Conservation (phyloP, 768 basidiomycete species). For the Mycena metata region DNA sequence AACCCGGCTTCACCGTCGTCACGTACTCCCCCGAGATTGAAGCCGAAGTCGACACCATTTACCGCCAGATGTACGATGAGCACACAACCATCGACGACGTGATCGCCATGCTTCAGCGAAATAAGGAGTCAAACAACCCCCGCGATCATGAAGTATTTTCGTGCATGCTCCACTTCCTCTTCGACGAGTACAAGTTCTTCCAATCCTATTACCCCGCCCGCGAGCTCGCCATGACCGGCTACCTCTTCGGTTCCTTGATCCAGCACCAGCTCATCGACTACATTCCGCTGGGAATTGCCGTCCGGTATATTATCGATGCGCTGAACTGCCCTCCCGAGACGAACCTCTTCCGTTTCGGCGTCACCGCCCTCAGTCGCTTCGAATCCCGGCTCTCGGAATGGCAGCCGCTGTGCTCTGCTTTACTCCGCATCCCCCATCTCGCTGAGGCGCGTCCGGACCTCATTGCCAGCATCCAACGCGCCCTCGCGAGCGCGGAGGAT, state of each 20-base stretch:
- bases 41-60: slow-evolving; percentile 93
- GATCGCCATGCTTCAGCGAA: slow-evolving; percentile 86
- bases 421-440: slow-evolving; percentile 89
- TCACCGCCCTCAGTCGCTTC: slow-evolving; percentile 90
- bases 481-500: slow-evolving; percentile 68
- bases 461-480: slow-evolving; percentile 76
- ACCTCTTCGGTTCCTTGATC: slow-evolving; percentile 96
- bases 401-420: slow-evolving; percentile 91
- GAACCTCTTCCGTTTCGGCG: slow-evolving; percentile 95
- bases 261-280: slow-evolving; percentile 93
- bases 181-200: slow-evolving; percentile 99
- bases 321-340: slow-evolving; percentile 91
- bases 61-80: slow-evolving; percentile 98
- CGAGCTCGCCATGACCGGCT: slow-evolving; percentile 95
- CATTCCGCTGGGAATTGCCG: slow-evolving; percentile 94
- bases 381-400: slow-evolving; percentile 91
- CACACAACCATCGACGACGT: slow-evolving; percentile 96
- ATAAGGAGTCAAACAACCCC: slow-evolving; percentile 84
- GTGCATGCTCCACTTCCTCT: slow-evolving; percentile 99
- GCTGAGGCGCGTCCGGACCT: slow-evolving; percentile 89
- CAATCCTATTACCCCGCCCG: slow-evolving; percentile 94
- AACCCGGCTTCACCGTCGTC: slow-evolving; percentile 93
- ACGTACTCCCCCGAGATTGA: slow-evolving; percentile 91
- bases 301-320: slow-evolving; percentile 96
- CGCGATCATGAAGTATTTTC: slow-evolving; percentile 97